phyloP scores from a whole-genome alignment of 139 green algal species.

The Coelastrella sp. region DNA sequence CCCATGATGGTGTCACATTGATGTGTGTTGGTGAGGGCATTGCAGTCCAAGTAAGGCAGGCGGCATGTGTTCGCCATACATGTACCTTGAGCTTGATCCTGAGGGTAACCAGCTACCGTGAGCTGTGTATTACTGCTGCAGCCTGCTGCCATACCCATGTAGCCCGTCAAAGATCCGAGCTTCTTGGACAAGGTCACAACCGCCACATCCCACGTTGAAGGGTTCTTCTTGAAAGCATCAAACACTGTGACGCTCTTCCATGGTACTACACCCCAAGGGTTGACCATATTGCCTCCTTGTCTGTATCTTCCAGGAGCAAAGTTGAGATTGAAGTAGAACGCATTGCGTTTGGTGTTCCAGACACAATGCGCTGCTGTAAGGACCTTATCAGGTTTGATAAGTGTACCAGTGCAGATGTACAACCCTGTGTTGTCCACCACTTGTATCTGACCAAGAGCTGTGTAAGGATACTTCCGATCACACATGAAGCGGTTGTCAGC shows the following conservation, averaged over 20 bases:
- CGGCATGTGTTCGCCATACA: conserved; percentile 53
- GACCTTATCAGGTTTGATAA: conserved; percentile 62
- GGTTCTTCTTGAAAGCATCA: conserved; percentile 50
- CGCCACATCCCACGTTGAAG: conserved; percentile 51
- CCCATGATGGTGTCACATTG: conserved; percentile 50
- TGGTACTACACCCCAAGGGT: conserved; percentile 57
- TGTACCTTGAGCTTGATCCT: conserved; percentile 50
- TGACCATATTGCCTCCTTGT: conserved; percentile 45
- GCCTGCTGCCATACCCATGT: conserved; percentile 59
- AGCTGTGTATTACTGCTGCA: conserved; percentile 45
- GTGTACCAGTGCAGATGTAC: conserved; percentile 61
- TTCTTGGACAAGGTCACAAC: conserved; percentile 50
- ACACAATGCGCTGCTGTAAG: conserved; percentile 69
- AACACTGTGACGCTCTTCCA: conserved; percentile 63
- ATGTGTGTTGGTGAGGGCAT: conserved; percentile 32
- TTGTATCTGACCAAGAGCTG: conserved; percentile 63
- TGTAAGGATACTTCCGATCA: conserved; percentile 57
- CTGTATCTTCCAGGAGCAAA: conserved; percentile 58
- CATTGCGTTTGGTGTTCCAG: conserved; percentile 54
- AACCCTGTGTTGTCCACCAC: conserved; percentile 51
- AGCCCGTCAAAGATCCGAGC: conserved; percentile 49
- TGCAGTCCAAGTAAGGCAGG: conserved; percentile 38
- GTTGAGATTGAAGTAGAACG: conserved; percentile 60
- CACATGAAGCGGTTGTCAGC: conserved; percentile 42
- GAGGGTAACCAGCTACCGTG: conserved; percentile 54